Evolutionary conservation across 1,284 basidiomycete genomes (phyloP), one percentile per base, ranked within the genome.

Genomic region (Rhodotorula sp.): DNA sequence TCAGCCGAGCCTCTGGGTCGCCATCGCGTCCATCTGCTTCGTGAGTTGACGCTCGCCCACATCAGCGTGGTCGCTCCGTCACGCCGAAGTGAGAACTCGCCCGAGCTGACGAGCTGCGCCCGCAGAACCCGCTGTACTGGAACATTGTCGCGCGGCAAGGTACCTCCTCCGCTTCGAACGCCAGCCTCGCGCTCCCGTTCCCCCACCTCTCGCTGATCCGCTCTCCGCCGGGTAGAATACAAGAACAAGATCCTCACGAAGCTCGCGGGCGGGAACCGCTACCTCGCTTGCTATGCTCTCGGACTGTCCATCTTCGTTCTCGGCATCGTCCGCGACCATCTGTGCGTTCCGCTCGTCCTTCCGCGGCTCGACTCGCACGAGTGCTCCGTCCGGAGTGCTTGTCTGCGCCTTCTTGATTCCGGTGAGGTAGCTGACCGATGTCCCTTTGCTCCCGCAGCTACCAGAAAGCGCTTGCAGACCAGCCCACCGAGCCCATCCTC

Each of bases 81-180:
- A 9, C 49, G 14, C 54, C 27, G 14, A 41, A 1, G 2, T 17
- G 25, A 27, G 54, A 27, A 19, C 23, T 23, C 27, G 23, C 25
- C 14, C 7, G 16, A 1, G 13, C 49, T 49, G 25, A 45, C 58
- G 27, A 48, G 16, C 16, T 3, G 17, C 25, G 41, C 50, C 50
- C 9, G 87, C 21, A 97, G 85, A 97, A 97, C 80, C 95, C 95
- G 0, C 88, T 89, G 3, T 95, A 91, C 77, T 98, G 95, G 96
- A 98, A 98, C 83, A 89, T 94, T 72, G 88, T 95, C 49, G 95
- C 95, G 42, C 89, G 89, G 70, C 93, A 96, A 84, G 95, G 94
- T 94, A 70, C 68, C 86, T 84, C 53, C 45, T n/a, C 21, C 16
- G 16, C 21, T 25, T 58, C n/a, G 21, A 2, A 45, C 8, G 1